Evolutionary conservation across 1,284 basidiomycete genomes (phyloP).

Genomic region (Chondrostereum purpureum): DNA sequence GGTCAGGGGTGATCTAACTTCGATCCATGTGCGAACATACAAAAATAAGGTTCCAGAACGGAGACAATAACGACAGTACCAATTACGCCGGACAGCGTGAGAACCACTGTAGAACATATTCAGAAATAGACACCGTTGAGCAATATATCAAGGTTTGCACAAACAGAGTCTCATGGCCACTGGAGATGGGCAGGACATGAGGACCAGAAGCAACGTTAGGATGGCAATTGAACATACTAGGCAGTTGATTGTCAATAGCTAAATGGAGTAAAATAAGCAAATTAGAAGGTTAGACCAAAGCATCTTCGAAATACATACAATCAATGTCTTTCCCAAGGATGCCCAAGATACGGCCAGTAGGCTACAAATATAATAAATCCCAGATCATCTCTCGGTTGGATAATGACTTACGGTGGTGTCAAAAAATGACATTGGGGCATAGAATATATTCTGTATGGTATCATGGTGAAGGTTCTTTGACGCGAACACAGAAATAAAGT

Average conservation of each 20-base stretch:
- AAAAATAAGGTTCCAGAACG: constrained; percentile 66
- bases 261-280: constrained; percentile 5
- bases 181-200: constrained; percentile 18
- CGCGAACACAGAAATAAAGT: constrained; percentile 50
- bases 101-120: constrained; percentile 30
- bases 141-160: constrained; percentile 18
- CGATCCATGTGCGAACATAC: constrained; percentile 26
- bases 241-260: constrained; percentile 58
- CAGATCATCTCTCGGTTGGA: background rate
- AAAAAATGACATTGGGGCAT: constrained; percentile 67
- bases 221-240: constrained; percentile 31
- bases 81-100: constrained; percentile 45
- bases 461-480: constrained; percentile 54
- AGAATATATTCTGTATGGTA: constrained; percentile 52
- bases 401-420: constrained; percentile 50
- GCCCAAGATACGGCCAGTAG: constrained; percentile 57
- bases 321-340: constrained; percentile 64
- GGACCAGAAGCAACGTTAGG: constrained; percentile 11
- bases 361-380: constrained; percentile 26
- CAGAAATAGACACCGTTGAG: constrained; percentile 1
- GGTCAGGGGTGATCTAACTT: background rate
- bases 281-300: too few relatives aligned
- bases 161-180: constrained; percentile 63
- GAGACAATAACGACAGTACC: constrained; percentile 64
- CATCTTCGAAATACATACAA: constrained; percentile 35